phyloP scores from a whole-genome alignment of 331 rosid genomes.

The Ulmus americana region DNA sequence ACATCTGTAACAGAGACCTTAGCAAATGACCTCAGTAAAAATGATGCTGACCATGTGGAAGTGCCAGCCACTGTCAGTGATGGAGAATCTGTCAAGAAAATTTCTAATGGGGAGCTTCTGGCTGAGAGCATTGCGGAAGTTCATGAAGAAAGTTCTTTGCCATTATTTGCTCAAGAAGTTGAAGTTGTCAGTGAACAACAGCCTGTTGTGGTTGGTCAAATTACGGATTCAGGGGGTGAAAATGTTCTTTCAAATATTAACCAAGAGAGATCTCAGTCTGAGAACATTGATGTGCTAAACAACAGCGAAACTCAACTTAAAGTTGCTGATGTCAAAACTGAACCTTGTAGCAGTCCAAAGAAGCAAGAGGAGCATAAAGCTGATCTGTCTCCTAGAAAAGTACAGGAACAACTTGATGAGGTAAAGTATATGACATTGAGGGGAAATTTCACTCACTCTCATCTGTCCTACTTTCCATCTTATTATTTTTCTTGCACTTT shows the following conservation, averaged over 20 bases:
- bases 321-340: conserved; percentile 37
- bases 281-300: conserved; percentile 29
- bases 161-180: conserved; percentile 28
- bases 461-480: not conserved
- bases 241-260: conserved; percentile 34
- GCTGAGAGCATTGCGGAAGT: conserved; percentile 38
- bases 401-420: conserved; percentile 89
- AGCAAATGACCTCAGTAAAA: conserved; percentile 39
- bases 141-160: conserved; percentile 37
- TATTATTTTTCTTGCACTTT: conserved; percentile 13
- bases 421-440: conserved; percentile 37
- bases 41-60: conserved; percentile 30
- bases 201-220: conserved; percentile 36
- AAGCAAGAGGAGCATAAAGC: conserved; percentile 47
- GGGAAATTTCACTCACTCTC: conserved; percentile 11
- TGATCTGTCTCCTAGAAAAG: conserved; percentile 44
- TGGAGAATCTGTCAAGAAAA: conserved; percentile 33
- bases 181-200: conserved; percentile 37
- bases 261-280: conserved; percentile 43
- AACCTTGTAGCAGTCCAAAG: conserved; percentile 32
- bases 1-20: conserved; percentile 28
- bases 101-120: conserved; percentile 40
- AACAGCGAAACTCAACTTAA: conserved; percentile 32
- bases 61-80: conserved; percentile 28
- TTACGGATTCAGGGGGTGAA: conserved; percentile 31